phyloP scores from a whole-genome alignment of 2,329 filamentous ascomycete species.

The Aaosphaeria pasadenensis region DNA sequence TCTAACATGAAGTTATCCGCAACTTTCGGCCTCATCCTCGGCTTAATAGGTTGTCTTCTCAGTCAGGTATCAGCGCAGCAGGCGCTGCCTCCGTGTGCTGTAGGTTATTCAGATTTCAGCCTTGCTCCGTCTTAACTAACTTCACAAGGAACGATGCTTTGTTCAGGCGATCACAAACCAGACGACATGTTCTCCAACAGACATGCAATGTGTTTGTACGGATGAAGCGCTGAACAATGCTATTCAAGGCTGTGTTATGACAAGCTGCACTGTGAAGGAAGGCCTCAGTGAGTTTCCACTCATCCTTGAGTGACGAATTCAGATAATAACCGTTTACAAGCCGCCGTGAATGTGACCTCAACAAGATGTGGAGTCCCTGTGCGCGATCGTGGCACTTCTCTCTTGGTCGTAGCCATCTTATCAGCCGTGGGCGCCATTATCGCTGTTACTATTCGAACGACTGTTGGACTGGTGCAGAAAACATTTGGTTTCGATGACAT shows the following conservation, averaged over 20 bases:
- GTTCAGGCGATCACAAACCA: too few species aligned
- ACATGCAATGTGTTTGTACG: slow-evolving; percentile 10
- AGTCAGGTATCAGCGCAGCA: too few species aligned
- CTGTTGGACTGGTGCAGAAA: slow-evolving; percentile 5
- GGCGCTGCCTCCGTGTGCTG: too few species aligned
- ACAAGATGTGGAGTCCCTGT: slow-evolving; percentile 33
- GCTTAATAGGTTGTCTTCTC: too few species aligned
- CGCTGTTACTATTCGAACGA: slow-evolving; percentile 27
- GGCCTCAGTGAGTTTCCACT: slow-evolving; percentile 6
- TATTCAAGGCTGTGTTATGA: slow-evolving; percentile 8
- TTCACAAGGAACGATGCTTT: too few species aligned
- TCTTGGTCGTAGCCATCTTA: slow-evolving; percentile 25
- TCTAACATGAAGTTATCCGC: too few species aligned
- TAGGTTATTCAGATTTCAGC: too few species aligned
- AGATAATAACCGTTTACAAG: slow-evolving; percentile 8
- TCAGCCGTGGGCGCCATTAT: slow-evolving; percentile 29
- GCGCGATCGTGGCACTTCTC: slow-evolving; percentile 29
- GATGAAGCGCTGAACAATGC: background rate
- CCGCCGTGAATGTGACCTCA: slow-evolving; percentile 35
- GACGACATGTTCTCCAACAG: slow-evolving; percentile 3
- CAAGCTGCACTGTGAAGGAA: slow-evolving; percentile 9
- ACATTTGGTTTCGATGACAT: slow-evolving; percentile 12
- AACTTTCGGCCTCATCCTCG: too few species aligned
- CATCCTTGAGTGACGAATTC: background rate
- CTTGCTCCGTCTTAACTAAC: too few species aligned